These are phyloP conservation scores for Globisporangium barbulae DNA, from an alignment of 352 stramenopile species.

Conservation along the genomic window DNA sequence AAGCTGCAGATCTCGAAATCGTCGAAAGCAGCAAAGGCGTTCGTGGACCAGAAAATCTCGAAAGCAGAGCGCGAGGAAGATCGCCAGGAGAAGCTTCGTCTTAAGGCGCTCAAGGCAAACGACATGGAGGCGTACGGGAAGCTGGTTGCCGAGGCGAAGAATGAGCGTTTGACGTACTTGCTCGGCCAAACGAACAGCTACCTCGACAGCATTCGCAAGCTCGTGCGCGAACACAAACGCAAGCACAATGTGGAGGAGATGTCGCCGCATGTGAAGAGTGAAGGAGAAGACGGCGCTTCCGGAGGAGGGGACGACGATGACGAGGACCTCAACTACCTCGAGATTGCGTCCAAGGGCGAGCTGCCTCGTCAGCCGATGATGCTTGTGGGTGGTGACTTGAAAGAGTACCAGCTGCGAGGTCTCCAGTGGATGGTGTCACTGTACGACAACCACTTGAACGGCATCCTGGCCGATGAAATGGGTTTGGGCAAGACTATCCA, in stretches of 20 bases:
- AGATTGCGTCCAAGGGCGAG: slow-evolving; percentile 81
- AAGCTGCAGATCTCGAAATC: slow-evolving; percentile 70
- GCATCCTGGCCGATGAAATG: slow-evolving; percentile 98
- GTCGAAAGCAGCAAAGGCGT: slow-evolving; percentile 65
- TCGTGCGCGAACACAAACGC: slow-evolving; percentile 88
- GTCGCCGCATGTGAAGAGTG: slow-evolving; percentile 7
- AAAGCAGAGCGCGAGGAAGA: slow-evolving; percentile 86
- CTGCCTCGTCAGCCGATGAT: slow-evolving; percentile 91
- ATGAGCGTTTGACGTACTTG: slow-evolving; percentile 96
- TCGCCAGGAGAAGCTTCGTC: slow-evolving; percentile 81
- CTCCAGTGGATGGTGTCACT: slow-evolving; percentile 99
- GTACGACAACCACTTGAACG: slow-evolving; percentile 98
- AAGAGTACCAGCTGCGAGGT: slow-evolving; percentile 98
- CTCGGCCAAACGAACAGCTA: slow-evolving; percentile 96
- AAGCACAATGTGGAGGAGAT: slow-evolving; percentile 64
- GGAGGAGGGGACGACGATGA: slow-evolving; percentile 42
- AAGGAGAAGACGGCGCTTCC: slow-evolving; percentile 13
- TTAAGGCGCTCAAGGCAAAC: slow-evolving; percentile 92
- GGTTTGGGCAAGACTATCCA: slow-evolving; percentile 89
- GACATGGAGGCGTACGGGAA: slow-evolving; percentile 98
- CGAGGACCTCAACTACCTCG: slow-evolving; percentile 83
- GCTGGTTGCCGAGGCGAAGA: slow-evolving; percentile 97
- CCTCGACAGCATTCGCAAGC: slow-evolving; percentile 93
- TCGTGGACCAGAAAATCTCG: slow-evolving; percentile 71
- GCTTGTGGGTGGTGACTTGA: slow-evolving; percentile 95